A percentile compares a stretch with the other conserved stretches of the same genome.
phyloP scores from a whole-genome alignment of 192 early-diverging fungal genomes.

The Mycoemilia scoparia region DNA sequence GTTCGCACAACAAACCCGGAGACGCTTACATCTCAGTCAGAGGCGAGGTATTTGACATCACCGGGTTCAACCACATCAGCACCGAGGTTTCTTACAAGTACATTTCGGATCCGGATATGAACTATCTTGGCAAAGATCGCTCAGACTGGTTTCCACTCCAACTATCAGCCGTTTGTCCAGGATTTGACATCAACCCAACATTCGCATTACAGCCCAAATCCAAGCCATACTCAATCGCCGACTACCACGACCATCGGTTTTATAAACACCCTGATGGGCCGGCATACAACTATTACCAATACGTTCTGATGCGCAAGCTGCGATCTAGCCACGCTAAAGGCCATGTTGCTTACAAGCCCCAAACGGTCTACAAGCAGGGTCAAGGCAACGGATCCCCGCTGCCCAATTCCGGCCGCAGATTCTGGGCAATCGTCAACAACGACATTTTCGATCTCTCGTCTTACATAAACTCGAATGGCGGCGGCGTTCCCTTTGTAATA shows the following conservation, averaged over 20 bases:
- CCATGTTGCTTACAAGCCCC: conserved; percentile 33
- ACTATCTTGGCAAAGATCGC: conserved; percentile 46
- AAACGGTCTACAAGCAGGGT: conserved; percentile 27
- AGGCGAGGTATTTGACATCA: conserved; percentile 62
- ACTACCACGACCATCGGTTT: conserved; percentile 48
- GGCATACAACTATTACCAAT: conserved; percentile 45
- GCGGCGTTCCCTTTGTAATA: conserved; percentile 20
- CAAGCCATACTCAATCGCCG: conserved; percentile 35
- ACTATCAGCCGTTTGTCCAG: conserved; percentile 32
- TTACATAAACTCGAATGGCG: conserved; percentile 35
- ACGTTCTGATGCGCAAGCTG: conserved; percentile 36
- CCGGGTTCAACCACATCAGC: conserved; percentile 35
- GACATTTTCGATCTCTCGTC: conserved; percentile 50
- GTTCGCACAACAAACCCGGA: conserved; percentile 27
- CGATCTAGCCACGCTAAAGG: conserved; percentile 48
- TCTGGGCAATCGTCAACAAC: conserved; percentile 48
- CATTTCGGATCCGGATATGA: conserved; percentile 31
- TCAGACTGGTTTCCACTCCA: conserved; percentile 50
- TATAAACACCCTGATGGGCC: conserved; percentile 29
- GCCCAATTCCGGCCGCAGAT: conserved; percentile 31
- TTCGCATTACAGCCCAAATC: conserved; percentile 26
- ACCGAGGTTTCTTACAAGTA: conserved; percentile 33
- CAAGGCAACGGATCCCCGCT: conserved; percentile 16
- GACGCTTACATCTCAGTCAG: conserved; percentile 49
- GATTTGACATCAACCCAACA: conserved; percentile 28